Evolutionary conservation across 1,284 basidiomycete genomes (phyloP).

Genomic region (Blastosporella zonata): DNA sequence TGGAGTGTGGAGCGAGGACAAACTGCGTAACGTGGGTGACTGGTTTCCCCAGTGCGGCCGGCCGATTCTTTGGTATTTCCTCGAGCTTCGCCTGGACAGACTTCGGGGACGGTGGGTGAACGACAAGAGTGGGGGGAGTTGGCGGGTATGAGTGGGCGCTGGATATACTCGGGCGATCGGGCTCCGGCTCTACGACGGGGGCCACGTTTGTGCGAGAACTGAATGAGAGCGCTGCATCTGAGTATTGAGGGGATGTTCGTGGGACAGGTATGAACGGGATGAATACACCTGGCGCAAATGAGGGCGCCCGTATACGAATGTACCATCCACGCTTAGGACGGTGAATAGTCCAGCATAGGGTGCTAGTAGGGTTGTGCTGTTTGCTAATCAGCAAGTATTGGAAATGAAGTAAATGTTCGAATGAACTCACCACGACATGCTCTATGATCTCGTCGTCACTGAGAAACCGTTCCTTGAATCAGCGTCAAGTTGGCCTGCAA

Average conservation of each 20-base stretch:
- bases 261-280: slow-evolving; percentile 63
- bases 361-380: slow-evolving; percentile 63
- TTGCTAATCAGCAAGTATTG: neutral
- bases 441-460: slow-evolving; percentile 72
- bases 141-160: slow-evolving; percentile 67
- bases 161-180: slow-evolving; percentile 34
- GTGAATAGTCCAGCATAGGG: slow-evolving; percentile 70
- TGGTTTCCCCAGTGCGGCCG: slow-evolving; percentile 11
- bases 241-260: slow-evolving; percentile 49
- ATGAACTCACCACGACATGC: slow-evolving; percentile 57
- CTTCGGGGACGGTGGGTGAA: slow-evolving; percentile 44
- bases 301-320: slow-evolving; percentile 65
- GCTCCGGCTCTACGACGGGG: slow-evolving; percentile 13
- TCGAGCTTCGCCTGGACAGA: slow-evolving; percentile 40
- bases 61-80: slow-evolving; percentile 21
- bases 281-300: slow-evolving; percentile 60
- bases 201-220: slow-evolving; percentile 52
- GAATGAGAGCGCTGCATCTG: slow-evolving; percentile 61
- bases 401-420: neutral
- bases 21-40: slow-evolving; percentile 54
- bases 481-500: slow-evolving; percentile 13
- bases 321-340: slow-evolving; percentile 78
- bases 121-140: slow-evolving; percentile 45
- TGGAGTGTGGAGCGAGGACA: slow-evolving; percentile 53
- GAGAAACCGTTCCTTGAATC: slow-evolving; percentile 64